Evolutionary conservation across 1,284 basidiomycete species (phyloP).

Genomic region (Quambalaria eucalypti): DNA sequence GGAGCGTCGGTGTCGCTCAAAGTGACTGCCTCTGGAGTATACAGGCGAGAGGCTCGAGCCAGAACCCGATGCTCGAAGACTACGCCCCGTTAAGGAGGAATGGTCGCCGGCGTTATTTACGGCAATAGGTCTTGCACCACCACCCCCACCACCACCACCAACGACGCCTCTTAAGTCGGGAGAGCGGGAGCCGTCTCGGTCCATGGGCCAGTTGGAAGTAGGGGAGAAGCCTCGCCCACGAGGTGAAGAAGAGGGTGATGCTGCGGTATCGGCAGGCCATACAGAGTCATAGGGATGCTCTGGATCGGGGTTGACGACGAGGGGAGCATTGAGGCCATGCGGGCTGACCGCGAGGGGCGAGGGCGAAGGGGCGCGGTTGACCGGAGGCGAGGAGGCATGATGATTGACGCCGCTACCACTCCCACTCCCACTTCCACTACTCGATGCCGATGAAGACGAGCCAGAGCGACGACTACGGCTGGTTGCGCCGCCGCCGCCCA

Average conservation of each 20-base stretch:
- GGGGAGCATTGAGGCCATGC: slow-evolving; percentile 13
- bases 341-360: slow-evolving; percentile 18
- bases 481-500: no score
- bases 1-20: no score
- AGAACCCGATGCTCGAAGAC: background rate
- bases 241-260: background rate
- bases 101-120: background rate
- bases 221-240: background rate
- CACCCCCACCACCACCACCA: background rate
- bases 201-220: slow-evolving; percentile 1
- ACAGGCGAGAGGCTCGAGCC: background rate
- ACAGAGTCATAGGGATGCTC: slow-evolving; percentile 32
- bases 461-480: no score
- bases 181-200: slow-evolving; percentile 14
- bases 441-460: no score
- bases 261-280: slow-evolving; percentile 14
- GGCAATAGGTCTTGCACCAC: no score
- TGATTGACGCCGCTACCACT: slow-evolving; percentile 5
- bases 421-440: no score
- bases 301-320: slow-evolving; percentile 18
- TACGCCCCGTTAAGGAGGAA: background rate
- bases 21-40: no score
- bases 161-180: background rate
- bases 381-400: background rate
- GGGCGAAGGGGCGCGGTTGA: slow-evolving; percentile 4